These are phyloP conservation scores for Moelleriella libera DNA, from an alignment of 2,329 filamentous ascomycete genomes.

Conservation along the genomic window DNA sequence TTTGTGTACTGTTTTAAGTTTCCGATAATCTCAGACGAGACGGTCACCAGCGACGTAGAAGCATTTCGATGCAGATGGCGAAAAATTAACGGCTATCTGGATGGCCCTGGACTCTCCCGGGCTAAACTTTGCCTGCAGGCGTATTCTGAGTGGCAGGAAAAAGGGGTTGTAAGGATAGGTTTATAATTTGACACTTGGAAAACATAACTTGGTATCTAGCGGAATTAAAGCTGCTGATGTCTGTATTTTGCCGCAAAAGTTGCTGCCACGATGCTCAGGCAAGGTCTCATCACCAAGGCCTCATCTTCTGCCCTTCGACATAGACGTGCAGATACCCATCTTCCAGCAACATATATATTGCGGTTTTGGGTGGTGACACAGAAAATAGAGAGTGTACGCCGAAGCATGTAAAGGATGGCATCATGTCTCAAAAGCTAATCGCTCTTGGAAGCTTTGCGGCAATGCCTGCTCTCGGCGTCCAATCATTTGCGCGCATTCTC, in stretches of 20 bases:
- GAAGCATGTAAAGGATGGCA: neutral
- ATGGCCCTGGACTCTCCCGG: slow-evolving; percentile 1
- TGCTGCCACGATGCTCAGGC: no score
- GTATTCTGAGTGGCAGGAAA: slow-evolving; percentile 2
- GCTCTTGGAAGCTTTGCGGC: neutral
- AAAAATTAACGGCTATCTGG: neutral
- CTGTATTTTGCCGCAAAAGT: no score
- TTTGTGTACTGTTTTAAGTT: slow-evolving; percentile 7
- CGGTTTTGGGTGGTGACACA: neutral
- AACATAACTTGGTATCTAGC: neutral
- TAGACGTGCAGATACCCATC: neutral
- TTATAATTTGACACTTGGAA: neutral
- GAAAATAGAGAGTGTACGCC: neutral
- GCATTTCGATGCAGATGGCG: slow-evolving; percentile 1
- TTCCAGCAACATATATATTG: neutral
- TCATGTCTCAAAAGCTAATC: slow-evolving; percentile 1
- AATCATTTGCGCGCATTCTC: no score
- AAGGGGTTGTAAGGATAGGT: slow-evolving; percentile 4
- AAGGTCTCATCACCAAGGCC: no score
- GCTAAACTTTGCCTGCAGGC: neutral
- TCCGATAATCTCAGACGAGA: slow-evolving; percentile 9
- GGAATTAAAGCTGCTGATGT: no score
- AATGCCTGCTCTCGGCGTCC: neutral
- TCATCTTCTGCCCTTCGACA: no score
- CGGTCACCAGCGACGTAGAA: slow-evolving; percentile 10